phyloP scores from a whole-genome alignment of 2,329 filamentous ascomycete species.

The Colletotrichum salicis region DNA sequence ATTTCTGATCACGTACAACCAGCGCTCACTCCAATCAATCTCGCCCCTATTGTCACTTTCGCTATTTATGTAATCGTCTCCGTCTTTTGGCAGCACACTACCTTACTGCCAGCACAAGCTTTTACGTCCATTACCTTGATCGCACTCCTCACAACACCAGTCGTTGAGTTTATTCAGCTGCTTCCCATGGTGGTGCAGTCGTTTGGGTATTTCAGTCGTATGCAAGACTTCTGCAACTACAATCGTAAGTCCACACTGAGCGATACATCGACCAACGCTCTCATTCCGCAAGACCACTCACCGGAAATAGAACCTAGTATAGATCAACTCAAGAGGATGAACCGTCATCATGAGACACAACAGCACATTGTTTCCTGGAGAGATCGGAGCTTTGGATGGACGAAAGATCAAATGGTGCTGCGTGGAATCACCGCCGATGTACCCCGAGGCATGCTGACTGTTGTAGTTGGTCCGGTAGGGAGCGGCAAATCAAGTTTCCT shows the following conservation, averaged over 20 bases:
- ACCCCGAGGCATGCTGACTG: not conserved
- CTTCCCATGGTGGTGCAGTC: conserved; percentile 37
- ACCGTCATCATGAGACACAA: too few species aligned
- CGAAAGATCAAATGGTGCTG: not conserved
- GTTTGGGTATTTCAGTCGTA: conserved; percentile 37
- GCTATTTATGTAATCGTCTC: conserved; percentile 41
- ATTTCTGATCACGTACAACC: not conserved
- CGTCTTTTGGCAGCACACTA: conserved; percentile 38
- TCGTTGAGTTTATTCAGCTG: conserved; percentile 38
- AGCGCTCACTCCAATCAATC: conserved; percentile 37
- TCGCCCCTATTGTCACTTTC: conserved; percentile 42
- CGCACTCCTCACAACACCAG: conserved; percentile 36
- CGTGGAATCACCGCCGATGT: not conserved
- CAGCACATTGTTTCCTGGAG: not conserved
- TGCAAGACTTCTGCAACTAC: conserved; percentile 39
- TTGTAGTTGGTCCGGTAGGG: conserved; percentile 27
- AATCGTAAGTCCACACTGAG: not conserved
- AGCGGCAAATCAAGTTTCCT: conserved; percentile 32
- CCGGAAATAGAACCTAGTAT: not conserved
- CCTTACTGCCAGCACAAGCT: conserved; percentile 38
- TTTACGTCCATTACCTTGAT: conserved; percentile 40
- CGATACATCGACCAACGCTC: too few species aligned
- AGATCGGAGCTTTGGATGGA: conserved; percentile 19
- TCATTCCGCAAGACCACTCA: too few species aligned
- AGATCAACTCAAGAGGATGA: too few species aligned